A percentile compares a stretch with the other conserved stretches of the same genome.
These are phyloP conservation scores for Thalia dealbata DNA, from an alignment of 176 grass and related monocot species.

Conservation along the genomic window DNA sequence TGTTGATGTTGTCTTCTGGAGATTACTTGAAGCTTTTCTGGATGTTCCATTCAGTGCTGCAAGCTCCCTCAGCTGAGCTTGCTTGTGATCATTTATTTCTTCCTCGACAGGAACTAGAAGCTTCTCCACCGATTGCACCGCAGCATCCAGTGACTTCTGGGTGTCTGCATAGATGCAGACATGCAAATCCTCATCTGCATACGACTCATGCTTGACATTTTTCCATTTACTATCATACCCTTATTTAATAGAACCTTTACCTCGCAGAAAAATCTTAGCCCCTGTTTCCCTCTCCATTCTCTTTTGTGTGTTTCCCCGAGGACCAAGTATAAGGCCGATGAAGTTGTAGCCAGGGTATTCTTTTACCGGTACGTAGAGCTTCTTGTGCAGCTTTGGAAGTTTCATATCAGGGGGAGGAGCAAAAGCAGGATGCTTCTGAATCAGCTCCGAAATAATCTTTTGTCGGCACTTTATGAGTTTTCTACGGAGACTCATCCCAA, in stretches of 20 bases:
- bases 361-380: constrained; percentile 15
- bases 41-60: constrained; percentile 9
- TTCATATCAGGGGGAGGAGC: background rate
- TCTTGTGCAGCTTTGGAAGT: constrained; percentile 13
- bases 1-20: constrained; percentile 1
- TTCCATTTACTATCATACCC: background rate
- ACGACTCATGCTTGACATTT: background rate
- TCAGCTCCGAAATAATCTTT: constrained; percentile 16
- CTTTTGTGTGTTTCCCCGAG: constrained; percentile 14
- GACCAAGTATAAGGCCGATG: constrained; percentile 23
- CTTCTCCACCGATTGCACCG: constrained; percentile 20
- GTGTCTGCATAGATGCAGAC: constrained; percentile 14
- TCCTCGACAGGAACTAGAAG: constrained; percentile 17
- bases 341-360: constrained; percentile 24
- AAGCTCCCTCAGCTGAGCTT: constrained; percentile 14
- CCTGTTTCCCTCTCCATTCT: constrained; percentile 24
- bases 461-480: constrained; percentile 5
- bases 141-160: constrained; percentile 17
- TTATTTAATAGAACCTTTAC: constrained; percentile 10
- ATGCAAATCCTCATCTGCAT: constrained; percentile 10
- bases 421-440: constrained; percentile 19
- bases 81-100: constrained; percentile 10
- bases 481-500: background rate
- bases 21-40: background rate
- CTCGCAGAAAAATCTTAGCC: constrained; percentile 14